A percentile compares a stretch with the other conserved stretches of the same genome.
Evolutionary conservation across 768 basidiomycete species (phyloP).

Genomic region (Sporobolomyces roseus): DNA sequence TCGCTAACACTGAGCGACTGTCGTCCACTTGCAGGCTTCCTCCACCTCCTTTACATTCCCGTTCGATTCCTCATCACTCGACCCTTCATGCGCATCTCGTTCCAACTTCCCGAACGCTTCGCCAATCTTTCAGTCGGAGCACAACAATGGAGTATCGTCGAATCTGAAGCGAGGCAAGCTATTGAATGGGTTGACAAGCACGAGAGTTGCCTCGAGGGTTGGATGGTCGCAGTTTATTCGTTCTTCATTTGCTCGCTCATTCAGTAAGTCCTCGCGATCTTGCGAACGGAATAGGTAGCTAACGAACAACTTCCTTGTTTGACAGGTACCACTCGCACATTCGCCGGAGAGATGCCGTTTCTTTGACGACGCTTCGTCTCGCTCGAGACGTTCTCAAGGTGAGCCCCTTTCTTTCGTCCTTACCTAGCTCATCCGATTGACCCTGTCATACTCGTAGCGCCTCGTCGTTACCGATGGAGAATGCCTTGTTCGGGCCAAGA

Average conservation of each 20-base stretch:
- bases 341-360: constrained; percentile 37
- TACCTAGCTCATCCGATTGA: too few relatives aligned
- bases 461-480: constrained; percentile 42
- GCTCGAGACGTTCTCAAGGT: constrained; percentile 42
- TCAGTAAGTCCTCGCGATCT: too few relatives aligned
- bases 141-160: constrained; percentile 41
- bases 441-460: constrained; percentile 12
- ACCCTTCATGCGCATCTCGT: constrained; percentile 96
- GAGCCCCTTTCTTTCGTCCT: background rate
- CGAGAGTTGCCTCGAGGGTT: constrained; percentile 43
- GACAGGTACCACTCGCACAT: constrained; percentile 45
- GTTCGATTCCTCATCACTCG: constrained; percentile 97
- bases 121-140: constrained; percentile 43
- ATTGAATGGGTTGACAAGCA: constrained; percentile 46
- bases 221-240: constrained; percentile 42
- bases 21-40: constrained; percentile 58
- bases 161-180: constrained; percentile 38
- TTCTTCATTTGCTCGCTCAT: constrained; percentile 44
- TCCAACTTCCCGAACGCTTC: constrained; percentile 70
- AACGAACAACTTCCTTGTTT: too few relatives aligned
- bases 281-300: too few relatives aligned
- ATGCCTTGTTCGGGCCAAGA: constrained; percentile 42
- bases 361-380: constrained; percentile 36
- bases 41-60: constrained; percentile 82
- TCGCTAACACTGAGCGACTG: constrained; percentile 10